Evolutionary conservation across 2,329 filamentous ascomycete genomes (phyloP).

Genomic region (Ophiostoma himal-ulmi): DNA sequence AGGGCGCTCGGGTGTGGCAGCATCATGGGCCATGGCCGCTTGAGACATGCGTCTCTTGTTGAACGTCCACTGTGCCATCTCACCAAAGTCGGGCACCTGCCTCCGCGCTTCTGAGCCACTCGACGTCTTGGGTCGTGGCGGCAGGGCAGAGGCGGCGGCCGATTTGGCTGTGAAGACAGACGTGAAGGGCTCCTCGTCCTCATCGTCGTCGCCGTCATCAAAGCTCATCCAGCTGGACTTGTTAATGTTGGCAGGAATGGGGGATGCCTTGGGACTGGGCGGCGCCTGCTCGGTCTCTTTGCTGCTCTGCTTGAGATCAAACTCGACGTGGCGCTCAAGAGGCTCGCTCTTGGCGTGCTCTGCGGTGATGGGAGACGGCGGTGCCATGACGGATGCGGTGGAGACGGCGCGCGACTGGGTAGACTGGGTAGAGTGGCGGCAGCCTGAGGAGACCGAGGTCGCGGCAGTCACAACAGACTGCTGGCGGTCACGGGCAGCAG

Average conservation of each 20-base stretch:
- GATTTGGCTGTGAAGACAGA: neutral
- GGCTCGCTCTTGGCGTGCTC: neutral
- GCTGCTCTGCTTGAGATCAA: neutral
- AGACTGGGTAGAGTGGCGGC: conserved; percentile 30
- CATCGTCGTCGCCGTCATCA: conserved; percentile 24
- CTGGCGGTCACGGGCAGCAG: conserved; percentile 32
- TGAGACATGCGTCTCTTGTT: conserved; percentile 14
- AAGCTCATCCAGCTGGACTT: conserved; percentile 30
- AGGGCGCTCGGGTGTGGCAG: neutral
- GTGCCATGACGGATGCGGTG: conserved; percentile 20
- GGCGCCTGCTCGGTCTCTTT: neutral
- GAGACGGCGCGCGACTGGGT: conserved; percentile 20
- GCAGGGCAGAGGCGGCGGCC: neutral
- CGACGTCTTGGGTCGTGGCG: conserved; percentile 22
- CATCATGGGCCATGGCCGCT: neutral
- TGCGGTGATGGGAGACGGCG: neutral
- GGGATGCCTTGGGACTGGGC: neutral
- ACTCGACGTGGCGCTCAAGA: conserved; percentile 23
- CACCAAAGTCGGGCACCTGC: conserved; percentile 10
- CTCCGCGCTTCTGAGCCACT: conserved; percentile 9
- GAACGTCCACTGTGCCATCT: neutral
- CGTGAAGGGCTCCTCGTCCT: conserved; percentile 1
- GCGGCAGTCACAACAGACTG: conserved; percentile 36
- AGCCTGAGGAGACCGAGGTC: conserved; percentile 37
- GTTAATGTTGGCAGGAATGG: neutral